Evolutionary conservation across 108 stramenopile species (phyloP).

Genomic region (Pelagomonas calceolata): DNA sequence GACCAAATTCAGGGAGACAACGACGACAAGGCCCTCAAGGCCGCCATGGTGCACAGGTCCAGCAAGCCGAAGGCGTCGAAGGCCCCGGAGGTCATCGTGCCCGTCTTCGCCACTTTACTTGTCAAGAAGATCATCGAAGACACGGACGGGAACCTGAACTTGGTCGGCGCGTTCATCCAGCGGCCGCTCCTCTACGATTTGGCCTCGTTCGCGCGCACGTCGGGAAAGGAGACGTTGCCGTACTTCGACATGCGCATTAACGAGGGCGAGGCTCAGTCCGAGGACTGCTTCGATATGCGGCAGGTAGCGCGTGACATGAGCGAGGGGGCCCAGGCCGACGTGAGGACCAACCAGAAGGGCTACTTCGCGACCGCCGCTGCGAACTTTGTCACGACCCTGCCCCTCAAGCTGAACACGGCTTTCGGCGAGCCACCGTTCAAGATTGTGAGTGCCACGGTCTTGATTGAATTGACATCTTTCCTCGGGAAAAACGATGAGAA

Average conservation of each 20-base stretch:
- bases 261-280: neutral
- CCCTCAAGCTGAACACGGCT: neutral
- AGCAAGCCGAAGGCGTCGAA: neutral
- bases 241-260: neutral
- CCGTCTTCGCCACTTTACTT: neutral
- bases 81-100: neutral
- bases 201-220: neutral
- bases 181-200: neutral
- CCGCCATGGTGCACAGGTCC: no score
- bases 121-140: neutral
- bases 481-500: neutral
- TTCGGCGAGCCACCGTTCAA: neutral
- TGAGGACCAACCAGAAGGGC: no score
- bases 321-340: neutral
- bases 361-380: neutral
- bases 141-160: neutral
- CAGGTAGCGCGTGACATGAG: neutral
- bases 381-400: neutral
- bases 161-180: neutral
- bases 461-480: neutral
- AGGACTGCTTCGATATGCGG: neutral
- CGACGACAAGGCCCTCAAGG: no score
- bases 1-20: no score
- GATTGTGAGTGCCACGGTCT: neutral
- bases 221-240: neutral